phyloP scores from a whole-genome alignment of 139 green algal genomes.

The Coccomyxa sp. region DNA sequence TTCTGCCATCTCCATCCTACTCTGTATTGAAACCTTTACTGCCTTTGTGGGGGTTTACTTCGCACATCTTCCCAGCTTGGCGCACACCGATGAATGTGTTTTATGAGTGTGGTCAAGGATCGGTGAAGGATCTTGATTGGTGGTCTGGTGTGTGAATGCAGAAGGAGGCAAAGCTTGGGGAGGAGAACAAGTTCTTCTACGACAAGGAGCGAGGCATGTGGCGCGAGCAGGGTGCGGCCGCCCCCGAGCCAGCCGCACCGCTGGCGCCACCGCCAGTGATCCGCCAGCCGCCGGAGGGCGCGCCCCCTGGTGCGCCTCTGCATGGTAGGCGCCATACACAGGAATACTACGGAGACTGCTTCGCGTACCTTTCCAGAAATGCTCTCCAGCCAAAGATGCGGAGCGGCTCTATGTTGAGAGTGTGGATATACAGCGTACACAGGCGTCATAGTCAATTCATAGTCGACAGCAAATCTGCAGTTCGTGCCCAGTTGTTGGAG shows the following conservation, averaged over 20 bases:
- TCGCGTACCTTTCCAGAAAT: not conserved
- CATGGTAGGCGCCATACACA: not conserved
- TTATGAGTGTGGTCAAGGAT: not conserved
- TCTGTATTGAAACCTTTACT: not conserved
- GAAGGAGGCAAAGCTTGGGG: conserved; percentile 41
- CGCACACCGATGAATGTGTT: not conserved
- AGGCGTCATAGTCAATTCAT: no score
- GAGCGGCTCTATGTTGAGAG: not conserved
- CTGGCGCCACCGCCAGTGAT: conserved; percentile 29
- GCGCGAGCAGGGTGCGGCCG: conserved; percentile 41
- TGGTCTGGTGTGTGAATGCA: not conserved
- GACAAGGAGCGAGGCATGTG: conserved; percentile 59
- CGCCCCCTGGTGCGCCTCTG: no score
- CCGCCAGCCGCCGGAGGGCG: not conserved
- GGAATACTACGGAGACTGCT: not conserved
- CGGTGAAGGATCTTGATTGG: not conserved
- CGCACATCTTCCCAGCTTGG: not conserved
- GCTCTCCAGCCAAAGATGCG: not conserved
- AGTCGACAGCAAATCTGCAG: no score
- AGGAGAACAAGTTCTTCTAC: conserved; percentile 65
- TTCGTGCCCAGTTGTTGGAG: not conserved
- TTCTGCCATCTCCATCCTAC: not conserved
- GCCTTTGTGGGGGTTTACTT: not conserved
- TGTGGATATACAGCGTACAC: not conserved
- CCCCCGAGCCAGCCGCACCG: conserved; percentile 13